Conservation (phyloP, 139 green algal genomes). For the Chlorella sp. region DNA sequence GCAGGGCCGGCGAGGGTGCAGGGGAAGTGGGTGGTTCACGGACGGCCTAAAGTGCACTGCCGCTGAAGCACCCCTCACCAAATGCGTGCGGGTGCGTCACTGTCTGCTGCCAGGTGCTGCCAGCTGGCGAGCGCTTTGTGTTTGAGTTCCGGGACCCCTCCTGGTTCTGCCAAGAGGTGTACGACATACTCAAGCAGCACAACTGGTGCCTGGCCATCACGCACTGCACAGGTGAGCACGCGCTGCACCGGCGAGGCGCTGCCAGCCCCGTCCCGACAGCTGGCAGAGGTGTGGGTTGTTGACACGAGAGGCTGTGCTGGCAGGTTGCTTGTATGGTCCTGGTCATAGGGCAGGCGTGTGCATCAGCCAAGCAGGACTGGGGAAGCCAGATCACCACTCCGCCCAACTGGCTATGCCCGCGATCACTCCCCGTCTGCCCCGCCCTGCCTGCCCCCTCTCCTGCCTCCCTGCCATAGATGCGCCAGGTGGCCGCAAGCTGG, state of each 20-base stretch:
- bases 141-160: constrained; percentile 39
- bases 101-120: constrained; percentile 20
- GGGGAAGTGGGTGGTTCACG: too few relatives aligned
- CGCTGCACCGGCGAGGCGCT: not conserved
- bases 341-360: too few relatives aligned
- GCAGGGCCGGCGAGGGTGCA: too few relatives aligned
- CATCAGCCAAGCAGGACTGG: too few relatives aligned
- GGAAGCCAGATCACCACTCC: too few relatives aligned
- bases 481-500: not conserved
- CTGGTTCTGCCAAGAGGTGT: constrained; percentile 40
- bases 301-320: too few relatives aligned
- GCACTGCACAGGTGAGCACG: not conserved
- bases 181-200: constrained; percentile 23
- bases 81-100: not conserved
- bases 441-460: not conserved
- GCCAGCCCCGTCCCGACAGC: too few relatives aligned
- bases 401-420: too few relatives aligned
- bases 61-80: not conserved
- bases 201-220: constrained; percentile 36
- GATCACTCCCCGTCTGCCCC: too few relatives aligned
- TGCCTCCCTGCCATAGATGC: not conserved
- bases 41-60: too few relatives aligned
- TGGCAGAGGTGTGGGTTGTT: too few relatives aligned
- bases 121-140: not conserved
- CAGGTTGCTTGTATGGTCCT: too few relatives aligned